Evolutionary conservation across 495 filamentous ascomycete genomes (phyloP).

Genomic region (Oleoguttula mirabilis): DNA sequence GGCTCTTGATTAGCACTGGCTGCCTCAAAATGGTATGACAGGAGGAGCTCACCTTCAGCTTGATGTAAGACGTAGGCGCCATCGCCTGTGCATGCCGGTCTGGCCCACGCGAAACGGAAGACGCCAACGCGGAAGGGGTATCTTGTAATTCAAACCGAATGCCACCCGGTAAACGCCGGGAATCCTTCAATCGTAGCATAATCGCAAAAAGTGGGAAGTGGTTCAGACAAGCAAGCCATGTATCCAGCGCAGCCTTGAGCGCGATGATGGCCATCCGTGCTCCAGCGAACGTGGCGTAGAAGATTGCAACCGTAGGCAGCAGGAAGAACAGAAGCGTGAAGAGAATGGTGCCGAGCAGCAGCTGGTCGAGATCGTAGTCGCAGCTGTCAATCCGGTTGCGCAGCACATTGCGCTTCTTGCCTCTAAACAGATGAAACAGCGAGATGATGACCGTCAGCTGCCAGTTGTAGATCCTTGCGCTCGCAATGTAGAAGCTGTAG

Average conservation of each 20-base stretch:
- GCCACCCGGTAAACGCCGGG: slow-evolving; percentile 75
- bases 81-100: too few species aligned
- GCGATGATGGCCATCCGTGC: slow-evolving; percentile 91
- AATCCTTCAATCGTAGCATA: slow-evolving; percentile 94
- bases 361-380: slow-evolving; percentile 96
- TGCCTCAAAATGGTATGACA: too few species aligned
- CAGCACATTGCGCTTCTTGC: slow-evolving; percentile 94
- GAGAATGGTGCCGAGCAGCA: slow-evolving; percentile 89
- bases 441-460: slow-evolving; percentile 92
- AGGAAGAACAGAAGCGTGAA: slow-evolving; percentile 95
- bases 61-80: slow-evolving; percentile 51
- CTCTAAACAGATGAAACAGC: slow-evolving; percentile 93
- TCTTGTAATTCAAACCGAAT: slow-evolving; percentile 83
- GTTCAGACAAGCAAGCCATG: slow-evolving; percentile 82
- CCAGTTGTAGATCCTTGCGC: slow-evolving; percentile 95
- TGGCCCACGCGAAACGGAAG: slow-evolving; percentile 24
- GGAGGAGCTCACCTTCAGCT: slow-evolving; percentile 51
- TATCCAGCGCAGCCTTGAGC: slow-evolving; percentile 80
- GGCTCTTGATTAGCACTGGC: too few species aligned
- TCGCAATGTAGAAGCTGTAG: slow-evolving; percentile 94
- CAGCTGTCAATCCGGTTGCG: slow-evolving; percentile 96
- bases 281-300: slow-evolving; percentile 90
- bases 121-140: slow-evolving; percentile 35
- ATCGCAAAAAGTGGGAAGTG: slow-evolving; percentile 96
- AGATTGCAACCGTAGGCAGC: slow-evolving; percentile 86